Evolutionary conservation across 345 rosid genomes (phyloP).

Genomic region (Clausena lansium): DNA sequence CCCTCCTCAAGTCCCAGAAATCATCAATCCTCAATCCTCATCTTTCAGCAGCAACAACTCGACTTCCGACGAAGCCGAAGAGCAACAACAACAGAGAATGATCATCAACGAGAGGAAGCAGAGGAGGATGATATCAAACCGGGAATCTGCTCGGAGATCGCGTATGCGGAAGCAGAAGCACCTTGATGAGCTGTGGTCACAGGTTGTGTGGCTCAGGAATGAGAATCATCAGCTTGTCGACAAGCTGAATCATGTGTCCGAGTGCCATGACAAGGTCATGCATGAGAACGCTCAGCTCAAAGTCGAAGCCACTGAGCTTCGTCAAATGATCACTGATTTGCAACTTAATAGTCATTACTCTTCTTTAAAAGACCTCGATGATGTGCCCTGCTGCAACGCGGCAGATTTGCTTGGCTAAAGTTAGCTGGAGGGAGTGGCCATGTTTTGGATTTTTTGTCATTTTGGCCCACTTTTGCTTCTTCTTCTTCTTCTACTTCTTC

Average conservation of each 20-base stretch:
- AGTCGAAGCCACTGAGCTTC: conserved; percentile 64
- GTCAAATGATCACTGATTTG: conserved; percentile 57
- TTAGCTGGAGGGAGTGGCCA: not conserved
- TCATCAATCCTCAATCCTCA: conserved; percentile 40
- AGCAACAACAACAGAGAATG: conserved; percentile 43
- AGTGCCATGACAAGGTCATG: conserved; percentile 47
- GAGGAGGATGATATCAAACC: conserved; percentile 90
- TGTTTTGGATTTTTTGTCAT: not conserved
- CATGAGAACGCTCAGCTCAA: conserved; percentile 76
- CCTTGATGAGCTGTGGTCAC: conserved; percentile 91
- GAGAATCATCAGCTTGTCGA: conserved; percentile 81
- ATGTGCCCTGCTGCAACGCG: conserved; percentile 32
- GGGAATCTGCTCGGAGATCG: conserved; percentile 91
- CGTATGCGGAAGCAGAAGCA: conserved; percentile 98
- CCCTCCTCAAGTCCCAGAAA: conserved; percentile 32
- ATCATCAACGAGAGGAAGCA: conserved; percentile 81
- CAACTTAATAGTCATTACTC: conserved; percentile 55
- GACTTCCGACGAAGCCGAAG: conserved; percentile 82
- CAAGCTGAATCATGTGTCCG: conserved; percentile 67
- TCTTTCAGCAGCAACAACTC: conserved; percentile 68
- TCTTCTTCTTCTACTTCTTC: conserved; percentile 5
- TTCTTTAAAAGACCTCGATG: conserved; percentile 46
- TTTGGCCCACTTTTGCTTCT: conserved; percentile 15
- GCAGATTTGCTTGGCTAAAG: conserved; percentile 34
- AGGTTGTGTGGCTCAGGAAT: conserved; percentile 77